phyloP scores from a whole-genome alignment of 2,329 filamentous ascomycete genomes.

The Trichophyton verrucosum region DNA sequence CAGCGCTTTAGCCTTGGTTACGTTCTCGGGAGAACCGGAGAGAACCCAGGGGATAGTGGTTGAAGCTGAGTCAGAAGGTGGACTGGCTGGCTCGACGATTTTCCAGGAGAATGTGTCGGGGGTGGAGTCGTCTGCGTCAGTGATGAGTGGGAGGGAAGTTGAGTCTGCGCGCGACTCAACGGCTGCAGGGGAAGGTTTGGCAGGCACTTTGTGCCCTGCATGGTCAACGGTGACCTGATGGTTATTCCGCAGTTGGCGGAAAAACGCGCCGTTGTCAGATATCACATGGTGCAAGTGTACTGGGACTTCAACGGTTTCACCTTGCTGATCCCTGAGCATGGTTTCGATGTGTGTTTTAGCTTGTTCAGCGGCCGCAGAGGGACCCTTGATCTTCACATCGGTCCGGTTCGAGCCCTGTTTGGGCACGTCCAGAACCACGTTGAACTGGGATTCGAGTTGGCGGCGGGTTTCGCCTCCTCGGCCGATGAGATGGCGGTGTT shows the following conservation, averaged over 20 bases:
- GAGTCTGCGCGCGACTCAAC: slow-evolving; percentile 40
- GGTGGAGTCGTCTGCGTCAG: slow-evolving; percentile 58
- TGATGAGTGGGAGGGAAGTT: slow-evolving; percentile 69
- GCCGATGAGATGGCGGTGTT: slow-evolving; percentile 84
- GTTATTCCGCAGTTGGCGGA: slow-evolving; percentile 78
- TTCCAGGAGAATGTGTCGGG: slow-evolving; percentile 71
- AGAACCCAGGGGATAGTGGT: slow-evolving; percentile 68
- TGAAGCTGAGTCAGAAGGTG: slow-evolving; percentile 18
- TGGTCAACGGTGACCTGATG: slow-evolving; percentile 86
- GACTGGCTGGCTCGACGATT: slow-evolving; percentile 46
- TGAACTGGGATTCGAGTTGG: slow-evolving; percentile 73
- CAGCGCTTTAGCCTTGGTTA: slow-evolving; percentile 66
- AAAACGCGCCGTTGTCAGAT: slow-evolving; percentile 75
- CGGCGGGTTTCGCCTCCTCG: slow-evolving; percentile 80
- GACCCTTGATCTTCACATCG: slow-evolving; percentile 73
- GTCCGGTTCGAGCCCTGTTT: slow-evolving; percentile 75
- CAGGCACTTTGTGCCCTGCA: slow-evolving; percentile 62
- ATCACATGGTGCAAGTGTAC: slow-evolving; percentile 70
- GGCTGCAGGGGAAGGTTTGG: slow-evolving; percentile 44
- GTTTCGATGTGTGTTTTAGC: slow-evolving; percentile 71
- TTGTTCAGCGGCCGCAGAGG: slow-evolving; percentile 64
- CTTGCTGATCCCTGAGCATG: slow-evolving; percentile 73
- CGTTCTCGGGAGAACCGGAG: slow-evolving; percentile 61
- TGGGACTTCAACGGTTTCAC: slow-evolving; percentile 76
- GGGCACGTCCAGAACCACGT: slow-evolving; percentile 78